These are phyloP conservation scores for Starmerella powellii DNA, from an alignment of 805 yeast genomes.

Conservation along the genomic window DNA sequence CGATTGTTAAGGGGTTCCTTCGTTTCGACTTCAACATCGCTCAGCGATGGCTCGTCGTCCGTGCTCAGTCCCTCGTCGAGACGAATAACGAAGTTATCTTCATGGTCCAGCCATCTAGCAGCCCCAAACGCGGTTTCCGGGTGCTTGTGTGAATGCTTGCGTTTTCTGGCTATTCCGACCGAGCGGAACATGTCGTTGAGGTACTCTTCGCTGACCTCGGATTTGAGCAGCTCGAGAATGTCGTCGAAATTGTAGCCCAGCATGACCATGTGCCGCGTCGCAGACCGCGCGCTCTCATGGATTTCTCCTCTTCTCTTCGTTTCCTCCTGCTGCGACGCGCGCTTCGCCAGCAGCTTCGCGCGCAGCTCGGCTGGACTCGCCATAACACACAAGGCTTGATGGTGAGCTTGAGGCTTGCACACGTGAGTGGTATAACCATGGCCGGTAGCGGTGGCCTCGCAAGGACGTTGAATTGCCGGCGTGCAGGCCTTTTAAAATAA, in stretches of 20 bases:
- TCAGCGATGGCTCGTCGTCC: not conserved
- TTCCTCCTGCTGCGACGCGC: conserved; percentile 13
- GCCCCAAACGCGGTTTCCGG: conserved; percentile 10
- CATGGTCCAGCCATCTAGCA: conserved; percentile 15
- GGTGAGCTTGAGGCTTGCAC: no score
- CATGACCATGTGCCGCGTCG: conserved; percentile 19
- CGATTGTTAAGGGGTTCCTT: no score
- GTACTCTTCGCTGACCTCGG: conserved; percentile 10
- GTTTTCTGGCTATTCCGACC: conserved; percentile 1
- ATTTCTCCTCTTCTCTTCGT: not conserved
- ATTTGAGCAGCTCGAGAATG: conserved; percentile 13
- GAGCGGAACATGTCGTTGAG: conserved; percentile 7
- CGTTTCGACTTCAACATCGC: not conserved
- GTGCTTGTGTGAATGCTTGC: not conserved
- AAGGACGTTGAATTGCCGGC: no score
- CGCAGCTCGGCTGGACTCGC: conserved; percentile 18
- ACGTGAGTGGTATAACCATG: no score
- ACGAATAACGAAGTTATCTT: conserved; percentile 1
- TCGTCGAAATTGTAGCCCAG: conserved; percentile 25
- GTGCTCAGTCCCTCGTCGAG: conserved; percentile 1
- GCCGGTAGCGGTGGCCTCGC: no score
- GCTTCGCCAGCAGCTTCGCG: conserved; percentile 19
- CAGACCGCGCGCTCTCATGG: conserved; percentile 14
- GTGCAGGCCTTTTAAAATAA: no score
- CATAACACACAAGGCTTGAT: no score